Percentiles rank a stretch among this genome's conserved stretches.
Conservation (phyloP, 352 stramenopile species). For the Phytophthora fragariaefolia region DNA sequence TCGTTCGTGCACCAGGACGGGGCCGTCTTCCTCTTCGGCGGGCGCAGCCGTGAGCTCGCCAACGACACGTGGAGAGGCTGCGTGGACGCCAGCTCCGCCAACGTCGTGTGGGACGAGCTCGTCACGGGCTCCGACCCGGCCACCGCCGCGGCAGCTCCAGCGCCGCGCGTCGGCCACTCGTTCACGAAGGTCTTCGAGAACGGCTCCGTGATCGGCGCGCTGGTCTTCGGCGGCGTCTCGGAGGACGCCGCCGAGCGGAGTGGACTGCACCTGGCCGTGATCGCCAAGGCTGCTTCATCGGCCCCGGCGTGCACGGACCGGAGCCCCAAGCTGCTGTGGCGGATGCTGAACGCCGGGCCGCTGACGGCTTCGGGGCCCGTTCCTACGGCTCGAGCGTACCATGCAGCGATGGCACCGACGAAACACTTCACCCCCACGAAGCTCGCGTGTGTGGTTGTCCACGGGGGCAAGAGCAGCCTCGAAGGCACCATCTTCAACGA, state of each 20-base stretch:
- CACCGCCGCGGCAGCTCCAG: slow-evolving; percentile 38
- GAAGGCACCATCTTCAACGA: slow-evolving; percentile 65
- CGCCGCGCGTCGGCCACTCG: slow-evolving; percentile 62
- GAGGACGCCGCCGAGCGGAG: slow-evolving; percentile 53
- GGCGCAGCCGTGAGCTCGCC: slow-evolving; percentile 60
- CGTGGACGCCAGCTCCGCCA: slow-evolving; percentile 44
- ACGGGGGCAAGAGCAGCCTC: slow-evolving; percentile 56
- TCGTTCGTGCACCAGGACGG: slow-evolving; percentile 41
- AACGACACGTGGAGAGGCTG: slow-evolving; percentile 73
- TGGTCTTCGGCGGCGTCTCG: slow-evolving; percentile 61
- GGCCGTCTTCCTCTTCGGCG: slow-evolving; percentile 60
- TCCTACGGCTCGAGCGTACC: slow-evolving; percentile 53
- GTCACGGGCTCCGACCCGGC: slow-evolving; percentile 39
- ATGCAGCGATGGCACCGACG: slow-evolving; percentile 49
- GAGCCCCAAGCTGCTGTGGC: slow-evolving; percentile 50
- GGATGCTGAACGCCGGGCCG: slow-evolving; percentile 28
- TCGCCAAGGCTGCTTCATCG: slow-evolving; percentile 34
- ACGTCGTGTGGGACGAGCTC: slow-evolving; percentile 63
- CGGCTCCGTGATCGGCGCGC: slow-evolving; percentile 37
- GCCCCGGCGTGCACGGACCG: slow-evolving; percentile 20
- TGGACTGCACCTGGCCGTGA: slow-evolving; percentile 52
- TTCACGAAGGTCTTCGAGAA: slow-evolving; percentile 69
- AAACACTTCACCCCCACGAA: slow-evolving; percentile 36
- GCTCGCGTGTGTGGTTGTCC: slow-evolving; percentile 58
- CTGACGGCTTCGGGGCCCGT: slow-evolving; percentile 11